These are phyloP conservation scores for Solanum hybrid DNA, from an alignment of 305 asterid genomes.

Conservation along the genomic window DNA sequence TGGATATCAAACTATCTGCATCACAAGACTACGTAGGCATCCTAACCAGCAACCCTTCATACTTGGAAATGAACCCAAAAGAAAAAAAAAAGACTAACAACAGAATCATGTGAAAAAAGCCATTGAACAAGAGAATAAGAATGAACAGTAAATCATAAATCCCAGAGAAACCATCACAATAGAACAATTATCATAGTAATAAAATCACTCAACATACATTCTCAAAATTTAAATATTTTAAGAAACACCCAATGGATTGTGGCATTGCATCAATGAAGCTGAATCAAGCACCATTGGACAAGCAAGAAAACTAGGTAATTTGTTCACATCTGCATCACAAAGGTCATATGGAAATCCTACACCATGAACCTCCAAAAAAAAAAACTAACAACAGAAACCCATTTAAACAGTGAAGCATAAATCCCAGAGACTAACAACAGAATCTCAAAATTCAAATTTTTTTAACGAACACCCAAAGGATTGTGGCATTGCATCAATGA, in stretches of 20 bases:
- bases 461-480: not conserved
- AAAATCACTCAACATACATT: not conserved
- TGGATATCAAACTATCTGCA: not conserved
- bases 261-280: not conserved
- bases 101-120: not conserved
- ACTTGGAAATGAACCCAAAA: not conserved
- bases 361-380: not conserved
- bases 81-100: not conserved
- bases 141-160: not conserved
- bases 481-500: not conserved
- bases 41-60: not conserved
- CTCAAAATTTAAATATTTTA: not conserved
- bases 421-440: not conserved
- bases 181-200: not conserved
- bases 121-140: not conserved
- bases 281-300: not conserved
- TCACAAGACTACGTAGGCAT: not conserved
- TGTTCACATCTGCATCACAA: not conserved
- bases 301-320: not conserved
- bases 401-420: not conserved
- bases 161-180: not conserved
- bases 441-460: not conserved
- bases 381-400: not conserved
- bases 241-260: not conserved
- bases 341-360: not conserved